Evolutionary conservation across 108 stramenopile species (phyloP), one percentile per base, ranked within the genome.

Genomic region (Craspedostauros australis): DNA sequence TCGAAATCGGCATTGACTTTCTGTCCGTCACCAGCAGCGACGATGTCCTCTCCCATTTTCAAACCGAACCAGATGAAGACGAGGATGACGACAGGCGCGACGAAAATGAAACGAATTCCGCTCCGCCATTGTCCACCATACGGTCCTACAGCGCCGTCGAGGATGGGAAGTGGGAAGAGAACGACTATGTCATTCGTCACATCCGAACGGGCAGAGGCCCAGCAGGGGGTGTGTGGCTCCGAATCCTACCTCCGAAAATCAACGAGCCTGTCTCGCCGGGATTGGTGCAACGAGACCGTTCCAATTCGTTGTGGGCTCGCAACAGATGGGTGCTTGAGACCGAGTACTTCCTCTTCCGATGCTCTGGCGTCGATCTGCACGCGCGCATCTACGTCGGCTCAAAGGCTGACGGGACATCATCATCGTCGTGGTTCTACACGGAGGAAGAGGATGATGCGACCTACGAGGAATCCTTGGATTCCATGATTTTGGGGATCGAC

Each of bases 151-250:
- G 40, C 42, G 7, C 18, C 27, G 38, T 26, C 15, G 42, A 29
- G 39, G 25, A 39, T 39, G 24, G 36, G 20, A 7, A 27, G 4
- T 31, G 47, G 29, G 57, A 62, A 9, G 51, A 73, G 16, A 79
- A 84, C 42, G 50, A 82, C 6, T 88, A 68, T 32, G 41, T 71
- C 26, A 38, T 63, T 26, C 78, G 76, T 40, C 65, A 82, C 42
- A 80, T 88, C 39, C 75, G 82, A 32, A 88, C 86, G 4, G 86
- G 86, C 26, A 69, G 76, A 52, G 86, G 86, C 19, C 73, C 77
- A 22, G 77, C 76, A 25, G 86, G 77, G 19, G 86, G 86, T 4
- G 50, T 88, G 19, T 78, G 64, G 62, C 18, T 88, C 21, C 78
- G 73, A 42, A 59, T 88, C 34, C 73, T 62, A 30, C 22, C 33